A percentile compares a stretch with the other conserved stretches of the same genome.
Conservation (phyloP, 169 alveolate species). For the Plasmodium reichenowi region DNA sequence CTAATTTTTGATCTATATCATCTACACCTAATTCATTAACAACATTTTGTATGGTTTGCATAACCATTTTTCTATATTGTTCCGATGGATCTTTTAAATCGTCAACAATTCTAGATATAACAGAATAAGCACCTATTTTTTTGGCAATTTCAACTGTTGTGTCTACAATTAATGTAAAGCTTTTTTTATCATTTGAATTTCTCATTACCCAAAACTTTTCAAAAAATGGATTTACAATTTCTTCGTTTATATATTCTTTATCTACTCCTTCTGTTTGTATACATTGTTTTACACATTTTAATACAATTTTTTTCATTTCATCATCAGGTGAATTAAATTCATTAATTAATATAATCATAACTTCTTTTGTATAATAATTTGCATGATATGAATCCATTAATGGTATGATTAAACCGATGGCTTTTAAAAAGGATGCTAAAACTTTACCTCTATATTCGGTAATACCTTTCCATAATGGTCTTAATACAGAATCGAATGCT, state of each 20-base stretch:
- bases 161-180: conserved; percentile 95
- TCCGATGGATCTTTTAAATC: conserved; percentile 87
- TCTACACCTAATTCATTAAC: conserved; percentile 94
- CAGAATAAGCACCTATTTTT: conserved; percentile 91
- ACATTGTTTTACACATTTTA: conserved; percentile 97
- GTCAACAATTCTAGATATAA: conserved; percentile 76
- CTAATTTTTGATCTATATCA: conserved; percentile 96
- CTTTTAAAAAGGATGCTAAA: conserved; percentile 98
- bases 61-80: conserved; percentile 95
- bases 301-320: conserved; percentile 98
- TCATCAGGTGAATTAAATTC: conserved; percentile 99
- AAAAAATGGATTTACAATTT: conserved; percentile 96
- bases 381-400: conserved; percentile 99
- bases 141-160: conserved; percentile 98
- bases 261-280: conserved; percentile 98
- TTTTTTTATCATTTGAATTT: conserved; percentile 93
- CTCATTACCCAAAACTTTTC: conserved; percentile 94
- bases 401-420: conserved; percentile 96
- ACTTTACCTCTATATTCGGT: conserved; percentile 97
- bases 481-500: conserved; percentile 97
- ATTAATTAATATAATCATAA: conserved; percentile 95
- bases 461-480: conserved; percentile 99
- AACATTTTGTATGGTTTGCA: conserved; percentile 97
- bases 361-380: conserved; percentile 96
- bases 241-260: conserved; percentile 96